These are phyloP conservation scores for Verticillium nubilum DNA, from an alignment of 2,329 filamentous ascomycete species.

Conservation along the genomic window DNA sequence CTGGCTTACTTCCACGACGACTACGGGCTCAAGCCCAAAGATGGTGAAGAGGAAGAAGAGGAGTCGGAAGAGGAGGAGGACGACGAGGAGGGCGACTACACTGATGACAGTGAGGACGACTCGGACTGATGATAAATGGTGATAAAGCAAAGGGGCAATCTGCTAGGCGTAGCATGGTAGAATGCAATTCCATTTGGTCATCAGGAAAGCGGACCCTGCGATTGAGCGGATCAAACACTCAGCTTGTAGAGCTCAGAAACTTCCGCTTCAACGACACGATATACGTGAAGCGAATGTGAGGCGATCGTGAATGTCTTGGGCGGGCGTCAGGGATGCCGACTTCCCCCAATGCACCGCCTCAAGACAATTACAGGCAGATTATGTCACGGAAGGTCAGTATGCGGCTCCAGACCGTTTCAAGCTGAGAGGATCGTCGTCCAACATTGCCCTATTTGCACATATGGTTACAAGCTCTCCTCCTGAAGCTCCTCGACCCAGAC, in stretches of 20 bases:
- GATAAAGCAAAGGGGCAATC: not conserved
- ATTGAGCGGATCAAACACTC: too few relatives aligned
- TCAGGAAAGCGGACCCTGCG: too few relatives aligned
- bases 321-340: too few relatives aligned
- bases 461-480: not conserved
- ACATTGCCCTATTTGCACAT: not conserved
- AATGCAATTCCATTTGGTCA: too few relatives aligned
- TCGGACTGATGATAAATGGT: slow-evolving; percentile 1
- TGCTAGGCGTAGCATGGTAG: not conserved
- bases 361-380: too few relatives aligned
- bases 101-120: slow-evolving; percentile 29
- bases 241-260: too few relatives aligned
- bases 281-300: too few relatives aligned
- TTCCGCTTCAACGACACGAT: too few relatives aligned
- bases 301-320: too few relatives aligned
- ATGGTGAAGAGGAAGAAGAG: slow-evolving; percentile 53
- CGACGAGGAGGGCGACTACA: slow-evolving; percentile 28
- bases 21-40: slow-evolving; percentile 69
- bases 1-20: slow-evolving; percentile 82
- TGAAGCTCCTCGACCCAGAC: not conserved
- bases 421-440: not conserved
- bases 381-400: too few relatives aligned
- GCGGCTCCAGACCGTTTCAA: too few relatives aligned
- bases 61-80: slow-evolving; percentile 57
- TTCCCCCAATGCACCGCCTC: too few relatives aligned